Conservation (phyloP, 192 early-diverging fungal species). For the Endogone sp. region DNA sequence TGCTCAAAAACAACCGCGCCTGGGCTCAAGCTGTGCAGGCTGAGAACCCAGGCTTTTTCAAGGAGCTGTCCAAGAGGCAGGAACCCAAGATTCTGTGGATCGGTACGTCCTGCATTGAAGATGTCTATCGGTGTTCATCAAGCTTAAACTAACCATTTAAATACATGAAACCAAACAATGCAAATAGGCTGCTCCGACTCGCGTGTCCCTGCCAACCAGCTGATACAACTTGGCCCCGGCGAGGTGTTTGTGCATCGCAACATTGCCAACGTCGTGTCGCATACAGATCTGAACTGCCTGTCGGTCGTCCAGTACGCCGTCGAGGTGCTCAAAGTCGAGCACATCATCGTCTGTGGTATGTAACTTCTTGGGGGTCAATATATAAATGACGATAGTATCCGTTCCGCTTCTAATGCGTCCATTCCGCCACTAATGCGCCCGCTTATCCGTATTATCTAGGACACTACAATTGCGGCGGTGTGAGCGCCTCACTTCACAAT, state of each 20-base stretch:
- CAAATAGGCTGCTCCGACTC: constrained; percentile 84
- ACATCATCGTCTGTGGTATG: constrained; percentile 88
- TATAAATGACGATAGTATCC: background rate
- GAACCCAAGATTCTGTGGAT: constrained; percentile 87
- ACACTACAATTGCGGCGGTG: constrained; percentile 73
- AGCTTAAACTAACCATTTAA: background rate
- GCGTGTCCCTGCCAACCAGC: constrained; percentile 80
- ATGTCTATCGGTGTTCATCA: background rate
- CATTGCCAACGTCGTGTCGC: constrained; percentile 88
- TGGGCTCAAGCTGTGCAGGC: constrained; percentile 56
- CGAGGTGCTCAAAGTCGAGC: constrained; percentile 85
- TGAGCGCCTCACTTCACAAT: constrained; percentile 54
- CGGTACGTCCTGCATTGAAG: constrained; percentile 34
- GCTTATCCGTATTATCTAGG: constrained; percentile 26
- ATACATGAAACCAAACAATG: background rate
- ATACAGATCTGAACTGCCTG: constrained; percentile 76
- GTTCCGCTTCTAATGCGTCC: background rate
- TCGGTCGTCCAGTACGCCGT: constrained; percentile 95
- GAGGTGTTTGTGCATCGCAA: constrained; percentile 97
- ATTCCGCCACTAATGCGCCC: background rate
- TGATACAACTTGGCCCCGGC: constrained; percentile 66
- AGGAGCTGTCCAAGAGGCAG: constrained; percentile 68
- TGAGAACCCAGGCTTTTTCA: constrained; percentile 69
- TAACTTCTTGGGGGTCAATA: background rate
- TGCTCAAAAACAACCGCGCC: constrained; percentile 53